phyloP scores from a whole-genome alignment of 495 filamentous ascomycete genomes.

The Pyronema domesticum region DNA sequence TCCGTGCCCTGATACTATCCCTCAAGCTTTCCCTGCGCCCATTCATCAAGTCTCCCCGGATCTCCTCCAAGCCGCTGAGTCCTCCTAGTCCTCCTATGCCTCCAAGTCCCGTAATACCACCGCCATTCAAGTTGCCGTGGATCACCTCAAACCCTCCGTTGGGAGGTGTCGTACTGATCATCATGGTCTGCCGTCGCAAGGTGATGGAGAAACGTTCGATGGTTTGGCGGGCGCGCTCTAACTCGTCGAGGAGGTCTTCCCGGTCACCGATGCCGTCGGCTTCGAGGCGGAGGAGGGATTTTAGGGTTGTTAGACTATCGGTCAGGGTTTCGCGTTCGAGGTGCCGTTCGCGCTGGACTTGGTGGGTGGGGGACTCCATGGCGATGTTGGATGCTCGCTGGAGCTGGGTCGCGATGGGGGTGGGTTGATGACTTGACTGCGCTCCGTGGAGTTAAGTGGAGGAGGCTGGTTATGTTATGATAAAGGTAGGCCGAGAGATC shows the following conservation, averaged over 20 bases:
- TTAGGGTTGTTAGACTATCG: slow-evolving; percentile 20
- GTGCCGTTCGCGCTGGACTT: background rate
- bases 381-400: background rate
- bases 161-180: background rate
- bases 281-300: slow-evolving; percentile 19
- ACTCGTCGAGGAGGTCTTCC: background rate
- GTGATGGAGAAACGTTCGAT: background rate
- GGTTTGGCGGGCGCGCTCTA: background rate
- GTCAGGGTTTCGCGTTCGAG: slow-evolving; percentile 14
- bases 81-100: no score
- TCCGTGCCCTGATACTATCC: background rate
- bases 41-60: background rate
- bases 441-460: no score
- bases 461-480: no score
- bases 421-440: no score
- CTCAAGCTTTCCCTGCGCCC: background rate
- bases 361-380: slow-evolving; percentile 11
- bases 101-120: no score
- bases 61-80: no score
- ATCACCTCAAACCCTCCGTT: no score
- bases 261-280: slow-evolving; percentile 22
- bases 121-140: no score
- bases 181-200: background rate
- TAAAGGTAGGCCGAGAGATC: no score
- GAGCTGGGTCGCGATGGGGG: no score